Base-by-base conservation (phyloP, 2,329 filamentous ascomycete genomes). In the Beauveria caledonica region DNA sequence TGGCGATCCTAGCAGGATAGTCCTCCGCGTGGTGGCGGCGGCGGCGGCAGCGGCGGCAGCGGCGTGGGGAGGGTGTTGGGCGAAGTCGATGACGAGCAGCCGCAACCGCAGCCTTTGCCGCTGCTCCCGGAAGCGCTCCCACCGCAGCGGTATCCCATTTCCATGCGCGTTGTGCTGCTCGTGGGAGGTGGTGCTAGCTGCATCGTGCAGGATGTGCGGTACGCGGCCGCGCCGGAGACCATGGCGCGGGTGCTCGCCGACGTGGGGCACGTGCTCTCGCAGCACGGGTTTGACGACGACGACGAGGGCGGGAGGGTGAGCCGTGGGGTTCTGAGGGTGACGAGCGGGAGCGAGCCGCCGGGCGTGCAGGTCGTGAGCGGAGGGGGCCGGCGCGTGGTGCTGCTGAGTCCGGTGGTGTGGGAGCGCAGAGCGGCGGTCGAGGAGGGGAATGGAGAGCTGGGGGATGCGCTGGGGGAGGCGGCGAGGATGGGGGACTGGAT, bases 361-460 rank as follows among this genome's bases (percentile, higher is more conserved):
- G 59, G 52, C 17, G 59, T 61, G 40, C 40, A 40, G 21, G 36
- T 56, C 9, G 9, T 56, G 3, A 10, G 25, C 21, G 21, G 27
- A 5, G 23, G 58, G 60, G 3, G 58, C 23, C 11, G 10, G 27
- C 25, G 6, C 25, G 62, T 67, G 17, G 40, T 61, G 7, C 61
- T 66, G 15, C 51, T 50, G 9, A 51, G 39, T 3, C 60, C 72
- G 62, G 61, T 69, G 58, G 69, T 72, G 63, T 67, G 68, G 63
- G 68, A 67, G 21, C 39, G 69, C n/a, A 66, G 71, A 44, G 68
- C 65, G 55, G 63, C 5, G 62, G 69, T 25, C 5, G 48, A 33
- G 9, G 66, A 70, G 36, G 66, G 70, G 52, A 65, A 69, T 49
- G 65, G 59, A 5, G 63, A 64, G 9, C 57, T 58, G 13, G 45